Conservation (phyloP, 2,329 filamentous ascomycete species). For the Thielaviopsis populi region DNA sequence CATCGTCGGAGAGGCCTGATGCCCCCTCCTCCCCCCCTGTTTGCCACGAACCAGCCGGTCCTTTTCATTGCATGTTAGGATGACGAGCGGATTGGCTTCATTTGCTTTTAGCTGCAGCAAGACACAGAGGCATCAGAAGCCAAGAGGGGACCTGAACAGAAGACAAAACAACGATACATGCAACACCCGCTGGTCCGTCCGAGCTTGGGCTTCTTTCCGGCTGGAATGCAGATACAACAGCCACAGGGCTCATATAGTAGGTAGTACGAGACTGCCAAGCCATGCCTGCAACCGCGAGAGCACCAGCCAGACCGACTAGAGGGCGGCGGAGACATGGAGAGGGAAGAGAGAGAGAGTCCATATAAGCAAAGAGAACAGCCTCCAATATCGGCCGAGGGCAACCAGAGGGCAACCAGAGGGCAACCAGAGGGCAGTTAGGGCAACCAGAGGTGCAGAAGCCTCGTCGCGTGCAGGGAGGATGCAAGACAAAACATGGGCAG, state of each 20-base stretch:
- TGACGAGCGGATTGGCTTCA: neutral
- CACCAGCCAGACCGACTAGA: neutral
- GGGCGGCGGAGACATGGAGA: neutral
- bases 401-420: neutral
- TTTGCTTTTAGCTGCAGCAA: neutral
- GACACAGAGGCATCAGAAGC: no score
- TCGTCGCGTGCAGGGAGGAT: neutral
- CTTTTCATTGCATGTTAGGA: neutral
- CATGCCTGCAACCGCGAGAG: neutral
- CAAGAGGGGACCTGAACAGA: neutral
- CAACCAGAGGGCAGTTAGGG: neutral
- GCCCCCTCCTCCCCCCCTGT: no score
- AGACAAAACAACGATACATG: neutral
- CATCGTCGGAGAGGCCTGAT: neutral
- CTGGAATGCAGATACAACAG: neutral
- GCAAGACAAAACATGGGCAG: conserved; percentile 1
- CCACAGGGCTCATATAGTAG: neutral
- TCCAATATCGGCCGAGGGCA: neutral
- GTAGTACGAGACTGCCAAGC: neutral
- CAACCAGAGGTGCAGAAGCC: neutral
- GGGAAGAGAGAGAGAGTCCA: neutral
- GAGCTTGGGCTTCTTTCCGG: neutral
- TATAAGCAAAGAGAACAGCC: neutral
- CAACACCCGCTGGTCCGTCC: neutral
- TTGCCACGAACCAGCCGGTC: neutral